Conservation (phyloP, 495 filamentous ascomycete species). For the Daldinia concentrica region DNA sequence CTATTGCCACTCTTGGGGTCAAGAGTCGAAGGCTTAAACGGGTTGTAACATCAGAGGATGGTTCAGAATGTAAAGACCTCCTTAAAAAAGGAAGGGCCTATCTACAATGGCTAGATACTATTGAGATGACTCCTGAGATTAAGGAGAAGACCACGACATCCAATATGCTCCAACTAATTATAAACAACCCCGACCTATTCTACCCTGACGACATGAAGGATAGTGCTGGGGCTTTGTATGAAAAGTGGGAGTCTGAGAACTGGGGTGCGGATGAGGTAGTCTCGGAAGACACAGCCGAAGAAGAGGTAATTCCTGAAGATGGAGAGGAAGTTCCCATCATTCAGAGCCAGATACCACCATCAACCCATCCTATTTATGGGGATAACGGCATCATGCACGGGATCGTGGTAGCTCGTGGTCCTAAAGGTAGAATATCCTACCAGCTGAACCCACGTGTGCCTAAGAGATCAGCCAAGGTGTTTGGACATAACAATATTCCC, state of each 20-base stretch:
- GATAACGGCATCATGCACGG: conserved; percentile 54
- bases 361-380: conserved; percentile 46
- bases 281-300: conserved; percentile 20
- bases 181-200: not conserved
- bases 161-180: not conserved
- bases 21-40: not conserved
- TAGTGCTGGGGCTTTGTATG: not conserved
- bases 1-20: not conserved
- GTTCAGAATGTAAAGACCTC: not conserved
- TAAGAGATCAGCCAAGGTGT: conserved; percentile 42
- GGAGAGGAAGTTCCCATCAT: not conserved
- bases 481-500: conserved; percentile 56
- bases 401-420: conserved; percentile 30
- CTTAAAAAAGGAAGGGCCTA: conserved; percentile 3
- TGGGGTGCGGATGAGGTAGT: conserved; percentile 34
- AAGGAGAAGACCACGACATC: not conserved
- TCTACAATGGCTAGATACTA: conserved; percentile 33
- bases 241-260: conserved; percentile 29
- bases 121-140: conserved; percentile 35
- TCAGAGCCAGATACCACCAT: conserved; percentile 31
- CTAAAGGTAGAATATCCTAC: conserved; percentile 31
- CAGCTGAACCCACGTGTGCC: conserved; percentile 43
- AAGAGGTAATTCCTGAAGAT: not conserved
- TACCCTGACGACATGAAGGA: conserved; percentile 23
- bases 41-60: conserved; percentile 2